These are phyloP conservation scores for Coelastrella sp. DNA, from an alignment of 139 green algal species.

Conservation along the genomic window DNA sequence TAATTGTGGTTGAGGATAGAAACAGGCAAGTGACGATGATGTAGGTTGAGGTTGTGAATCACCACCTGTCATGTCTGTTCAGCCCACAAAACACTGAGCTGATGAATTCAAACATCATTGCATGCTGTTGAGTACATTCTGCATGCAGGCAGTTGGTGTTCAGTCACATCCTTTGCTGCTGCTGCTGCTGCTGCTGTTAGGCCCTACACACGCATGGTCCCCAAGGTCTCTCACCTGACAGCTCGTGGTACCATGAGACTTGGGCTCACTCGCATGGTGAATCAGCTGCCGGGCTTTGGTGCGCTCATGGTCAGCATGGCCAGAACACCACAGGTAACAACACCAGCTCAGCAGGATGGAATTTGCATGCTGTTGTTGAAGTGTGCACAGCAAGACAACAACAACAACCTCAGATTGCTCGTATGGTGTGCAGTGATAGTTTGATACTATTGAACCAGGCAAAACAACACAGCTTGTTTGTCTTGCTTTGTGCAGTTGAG, in stretches of 20 bases:
- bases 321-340: constrained; percentile 26
- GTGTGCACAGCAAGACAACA: background rate
- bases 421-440: too few species aligned
- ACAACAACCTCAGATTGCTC: too few species aligned
- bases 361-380: background rate
- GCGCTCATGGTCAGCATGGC: constrained; percentile 36
- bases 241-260: constrained; percentile 21
- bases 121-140: background rate
- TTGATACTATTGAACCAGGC: too few species aligned
- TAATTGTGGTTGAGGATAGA: too few species aligned
- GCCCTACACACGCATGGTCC: constrained; percentile 31
- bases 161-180: background rate
- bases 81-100: too few species aligned
- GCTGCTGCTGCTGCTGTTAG: background rate
- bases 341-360: too few species aligned
- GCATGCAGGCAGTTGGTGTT: background rate
- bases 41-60: background rate
- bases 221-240: constrained; percentile 33
- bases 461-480: too few species aligned
- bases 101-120: too few species aligned
- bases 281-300: constrained; percentile 37
- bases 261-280: background rate
- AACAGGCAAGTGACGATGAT: too few species aligned
- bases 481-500: too few species aligned
- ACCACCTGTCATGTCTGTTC: background rate